These are phyloP conservation scores for Croton setiger DNA, from an alignment of 441 rosid species.

Conservation along the genomic window DNA sequence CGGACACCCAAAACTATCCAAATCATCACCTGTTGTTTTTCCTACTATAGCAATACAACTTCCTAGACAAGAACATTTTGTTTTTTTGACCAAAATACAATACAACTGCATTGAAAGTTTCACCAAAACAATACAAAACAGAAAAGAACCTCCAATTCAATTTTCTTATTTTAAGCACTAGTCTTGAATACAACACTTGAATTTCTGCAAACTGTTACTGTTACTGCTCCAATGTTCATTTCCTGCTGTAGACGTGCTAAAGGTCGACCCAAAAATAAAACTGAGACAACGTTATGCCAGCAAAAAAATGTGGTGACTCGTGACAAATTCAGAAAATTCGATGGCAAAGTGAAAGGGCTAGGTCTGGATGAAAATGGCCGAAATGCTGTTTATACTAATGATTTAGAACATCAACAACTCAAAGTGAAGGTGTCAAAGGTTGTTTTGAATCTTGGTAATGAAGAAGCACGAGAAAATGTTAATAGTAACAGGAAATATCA, in stretches of 20 bases:
- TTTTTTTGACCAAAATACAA: slow-evolving; percentile 7
- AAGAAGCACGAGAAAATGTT: slow-evolving; percentile 23
- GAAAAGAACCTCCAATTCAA: too few species aligned
- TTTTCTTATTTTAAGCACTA: too few species aligned
- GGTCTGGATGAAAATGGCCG: slow-evolving; percentile 39
- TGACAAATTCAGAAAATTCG: slow-evolving; percentile 26
- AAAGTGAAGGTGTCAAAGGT: slow-evolving; percentile 26
- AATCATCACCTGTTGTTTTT: background rate
- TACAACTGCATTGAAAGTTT: slow-evolving; percentile 31
- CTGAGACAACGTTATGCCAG: slow-evolving; percentile 28
- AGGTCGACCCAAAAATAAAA: slow-evolving; percentile 8
- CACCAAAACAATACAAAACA: slow-evolving; percentile 20
- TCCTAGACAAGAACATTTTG: background rate
- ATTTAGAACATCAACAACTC: slow-evolving; percentile 26
- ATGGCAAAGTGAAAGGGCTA: slow-evolving; percentile 32
- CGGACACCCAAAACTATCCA: slow-evolving; percentile 27
- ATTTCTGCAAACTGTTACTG: slow-evolving; percentile 24
- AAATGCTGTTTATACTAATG: slow-evolving; percentile 38
- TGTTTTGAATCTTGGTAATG: slow-evolving; percentile 30
- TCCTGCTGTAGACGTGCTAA: slow-evolving; percentile 20
- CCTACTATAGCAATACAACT: too few species aligned
- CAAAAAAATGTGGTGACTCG: slow-evolving; percentile 20
- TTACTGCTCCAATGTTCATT: slow-evolving; percentile 33
- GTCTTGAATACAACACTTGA: background rate
- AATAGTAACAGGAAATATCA: slow-evolving; percentile 11